Percentiles rank a stretch among this genome's conserved stretches.
Evolutionary conservation across 306 rosid genomes (phyloP).

Genomic region (Malus domestica): DNA sequence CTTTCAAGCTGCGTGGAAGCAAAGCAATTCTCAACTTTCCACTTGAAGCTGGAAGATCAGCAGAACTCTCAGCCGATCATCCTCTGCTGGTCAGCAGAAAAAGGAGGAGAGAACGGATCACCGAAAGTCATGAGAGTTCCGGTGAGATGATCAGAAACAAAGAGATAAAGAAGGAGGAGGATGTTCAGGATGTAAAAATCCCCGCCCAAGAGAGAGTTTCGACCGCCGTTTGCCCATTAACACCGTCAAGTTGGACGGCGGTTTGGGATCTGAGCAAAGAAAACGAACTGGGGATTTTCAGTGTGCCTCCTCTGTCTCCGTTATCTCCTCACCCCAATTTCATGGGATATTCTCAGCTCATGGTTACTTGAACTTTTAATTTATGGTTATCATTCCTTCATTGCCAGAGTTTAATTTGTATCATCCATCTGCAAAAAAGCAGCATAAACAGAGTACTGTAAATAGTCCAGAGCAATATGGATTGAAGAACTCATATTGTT

Average conservation of each 20-base stretch:
- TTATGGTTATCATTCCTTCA: neutral
- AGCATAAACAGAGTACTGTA: neutral
- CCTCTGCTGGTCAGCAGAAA: neutral
- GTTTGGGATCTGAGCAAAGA: constrained; percentile 41
- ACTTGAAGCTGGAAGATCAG: constrained; percentile 21
- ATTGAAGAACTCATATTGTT: neutral
- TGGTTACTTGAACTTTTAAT: constrained; percentile 1
- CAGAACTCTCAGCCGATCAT: neutral
- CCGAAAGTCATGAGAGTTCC: neutral
- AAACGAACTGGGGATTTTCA: constrained; percentile 32
- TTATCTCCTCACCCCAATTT: constrained; percentile 29
- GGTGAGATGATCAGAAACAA: neutral
- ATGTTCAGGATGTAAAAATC: neutral
- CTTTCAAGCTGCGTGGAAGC: constrained; percentile 43
- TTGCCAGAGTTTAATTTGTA: neutral
- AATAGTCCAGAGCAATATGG: neutral
- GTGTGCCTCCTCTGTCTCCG: constrained; percentile 47
- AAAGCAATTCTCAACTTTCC: constrained; percentile 52
- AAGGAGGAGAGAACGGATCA: neutral
- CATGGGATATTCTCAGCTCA: constrained; percentile 29
- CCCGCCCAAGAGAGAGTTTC: constrained; percentile 1
- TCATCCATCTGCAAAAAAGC: neutral
- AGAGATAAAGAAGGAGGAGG: constrained; percentile 1
- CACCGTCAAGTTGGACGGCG: constrained; percentile 43
- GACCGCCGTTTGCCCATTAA: constrained; percentile 18